Percentiles rank a stretch among this genome's conserved stretches.
Evolutionary conservation across 305 asterid genomes (phyloP).

Genomic region (Fraxinus platypoda): DNA sequence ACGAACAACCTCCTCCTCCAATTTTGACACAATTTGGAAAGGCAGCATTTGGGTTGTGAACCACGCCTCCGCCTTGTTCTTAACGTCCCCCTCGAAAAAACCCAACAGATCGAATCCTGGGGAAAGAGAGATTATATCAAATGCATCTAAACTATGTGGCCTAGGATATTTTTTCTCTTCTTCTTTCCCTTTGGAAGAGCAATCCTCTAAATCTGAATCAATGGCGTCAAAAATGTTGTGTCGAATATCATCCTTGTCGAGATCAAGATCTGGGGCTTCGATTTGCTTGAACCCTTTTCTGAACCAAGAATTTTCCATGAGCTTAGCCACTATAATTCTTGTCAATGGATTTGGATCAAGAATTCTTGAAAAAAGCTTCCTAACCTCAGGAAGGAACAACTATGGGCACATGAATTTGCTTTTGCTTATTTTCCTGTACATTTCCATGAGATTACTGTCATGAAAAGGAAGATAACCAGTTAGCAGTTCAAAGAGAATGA

Average conservation of each 20-base stretch:
- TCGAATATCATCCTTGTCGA: conserved; percentile 14
- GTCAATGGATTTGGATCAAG: conserved; percentile 45
- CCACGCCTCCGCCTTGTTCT: conserved; percentile 26
- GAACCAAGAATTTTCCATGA: conserved; percentile 50
- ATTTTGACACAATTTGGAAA: conserved; percentile 31
- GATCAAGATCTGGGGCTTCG: neutral
- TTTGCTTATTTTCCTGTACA: conserved; percentile 46
- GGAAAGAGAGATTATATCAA: conserved; percentile 47
- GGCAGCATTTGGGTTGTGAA: conserved; percentile 39
- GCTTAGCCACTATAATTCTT: conserved; percentile 32
- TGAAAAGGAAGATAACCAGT: conserved; percentile 57
- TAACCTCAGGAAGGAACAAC: conserved; percentile 47
- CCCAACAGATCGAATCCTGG: conserved; percentile 43
- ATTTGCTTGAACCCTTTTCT: conserved; percentile 37
- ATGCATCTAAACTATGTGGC: conserved; percentile 40
- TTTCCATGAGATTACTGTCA: conserved; percentile 39
- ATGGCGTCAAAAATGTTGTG: conserved; percentile 8
- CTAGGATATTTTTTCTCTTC: conserved; percentile 16
- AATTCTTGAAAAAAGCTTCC: conserved; percentile 36
- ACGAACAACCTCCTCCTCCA: conserved; percentile 46
- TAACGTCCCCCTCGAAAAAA: conserved; percentile 30
- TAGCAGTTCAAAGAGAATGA: conserved; percentile 40
- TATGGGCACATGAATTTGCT: conserved; percentile 43
- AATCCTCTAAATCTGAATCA: conserved; percentile 13
- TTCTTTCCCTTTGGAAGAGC: neutral